Evolutionary conservation across 345 rosid genomes (phyloP).

Genomic region (Turnera subulata): DNA sequence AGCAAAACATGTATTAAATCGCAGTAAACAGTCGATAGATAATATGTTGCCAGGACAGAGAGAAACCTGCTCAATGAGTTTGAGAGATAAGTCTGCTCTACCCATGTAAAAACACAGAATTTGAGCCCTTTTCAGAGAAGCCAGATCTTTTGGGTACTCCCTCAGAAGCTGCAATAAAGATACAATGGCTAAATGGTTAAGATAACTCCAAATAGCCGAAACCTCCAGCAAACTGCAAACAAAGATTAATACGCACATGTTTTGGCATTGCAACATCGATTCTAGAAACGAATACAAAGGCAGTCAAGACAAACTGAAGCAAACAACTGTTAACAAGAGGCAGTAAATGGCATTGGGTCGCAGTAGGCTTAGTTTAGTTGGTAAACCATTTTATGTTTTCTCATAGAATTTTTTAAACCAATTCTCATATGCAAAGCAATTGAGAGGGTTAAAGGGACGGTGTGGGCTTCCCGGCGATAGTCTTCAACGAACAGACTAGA

Average conservation of each 20-base stretch:
- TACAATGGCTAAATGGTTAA: conserved; percentile 7
- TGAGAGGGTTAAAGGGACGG: no score
- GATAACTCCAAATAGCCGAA: not conserved
- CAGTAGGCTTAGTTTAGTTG: no score
- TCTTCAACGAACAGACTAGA: no score
- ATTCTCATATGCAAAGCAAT: no score
- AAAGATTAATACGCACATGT: not conserved
- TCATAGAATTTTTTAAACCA: no score
- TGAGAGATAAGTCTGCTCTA: conserved; percentile 51
- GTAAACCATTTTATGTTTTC: no score
- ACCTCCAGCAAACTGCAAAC: not conserved
- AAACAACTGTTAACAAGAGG: no score
- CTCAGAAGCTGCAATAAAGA: conserved; percentile 50
- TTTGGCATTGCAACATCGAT: no score
- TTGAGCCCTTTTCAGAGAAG: conserved; percentile 74
- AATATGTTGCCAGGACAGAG: conserved; percentile 7
- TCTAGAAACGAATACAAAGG: no score
- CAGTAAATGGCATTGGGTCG: no score
- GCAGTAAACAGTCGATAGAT: not conserved
- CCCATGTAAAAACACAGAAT: conserved; percentile 74
- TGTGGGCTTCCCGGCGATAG: no score
- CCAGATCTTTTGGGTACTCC: conserved; percentile 69
- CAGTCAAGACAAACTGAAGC: no score
- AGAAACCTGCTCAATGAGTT: conserved; percentile 62
- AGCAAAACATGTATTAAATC: conserved; percentile 8